phyloP scores from a whole-genome alignment of 2,329 filamentous ascomycete genomes.

The Talaromyces verruculosus region DNA sequence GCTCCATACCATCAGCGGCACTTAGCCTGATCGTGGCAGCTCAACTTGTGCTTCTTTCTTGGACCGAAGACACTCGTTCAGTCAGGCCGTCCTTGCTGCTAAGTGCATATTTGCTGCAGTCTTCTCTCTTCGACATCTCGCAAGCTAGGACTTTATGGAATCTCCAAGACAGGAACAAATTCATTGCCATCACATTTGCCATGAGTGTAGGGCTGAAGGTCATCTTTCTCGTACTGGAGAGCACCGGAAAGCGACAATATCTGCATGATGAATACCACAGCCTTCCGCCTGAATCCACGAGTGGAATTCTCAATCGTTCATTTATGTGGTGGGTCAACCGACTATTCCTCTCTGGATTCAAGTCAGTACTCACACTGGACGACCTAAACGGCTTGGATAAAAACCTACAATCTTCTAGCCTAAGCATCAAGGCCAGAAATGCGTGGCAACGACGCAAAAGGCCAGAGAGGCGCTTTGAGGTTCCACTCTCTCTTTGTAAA shows the following conservation, averaged over 20 bases:
- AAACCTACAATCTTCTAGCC: not conserved
- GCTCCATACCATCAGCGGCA: constrained; percentile 11
- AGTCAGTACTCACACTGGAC: constrained; percentile 14
- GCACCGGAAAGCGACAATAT: constrained; percentile 7
- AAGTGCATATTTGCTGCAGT: constrained; percentile 3
- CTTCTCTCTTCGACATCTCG: constrained; percentile 12
- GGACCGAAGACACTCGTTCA: constrained; percentile 17
- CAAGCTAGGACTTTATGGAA: constrained; percentile 19
- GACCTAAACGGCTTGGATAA: constrained; percentile 15
- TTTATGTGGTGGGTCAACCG: constrained; percentile 21
- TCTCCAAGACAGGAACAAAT: not conserved
- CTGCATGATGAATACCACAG: not conserved
- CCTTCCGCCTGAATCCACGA: constrained; percentile 16
- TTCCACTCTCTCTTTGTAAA: not conserved
- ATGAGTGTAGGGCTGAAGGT: constrained; percentile 4
- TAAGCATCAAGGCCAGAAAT: not conserved
- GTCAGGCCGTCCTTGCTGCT: constrained; percentile 15
- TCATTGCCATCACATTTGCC: constrained; percentile 3
- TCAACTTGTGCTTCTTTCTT: constrained; percentile 16
- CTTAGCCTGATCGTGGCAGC: constrained; percentile 16
- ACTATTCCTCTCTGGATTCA: constrained; percentile 7
- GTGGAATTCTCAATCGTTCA: constrained; percentile 15
- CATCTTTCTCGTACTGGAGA: constrained; percentile 9
- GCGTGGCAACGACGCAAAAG: not conserved
- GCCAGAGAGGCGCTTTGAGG: constrained; percentile 12